phyloP scores from a whole-genome alignment of 164 flowering plant species.

The Dillenia turbinata region DNA sequence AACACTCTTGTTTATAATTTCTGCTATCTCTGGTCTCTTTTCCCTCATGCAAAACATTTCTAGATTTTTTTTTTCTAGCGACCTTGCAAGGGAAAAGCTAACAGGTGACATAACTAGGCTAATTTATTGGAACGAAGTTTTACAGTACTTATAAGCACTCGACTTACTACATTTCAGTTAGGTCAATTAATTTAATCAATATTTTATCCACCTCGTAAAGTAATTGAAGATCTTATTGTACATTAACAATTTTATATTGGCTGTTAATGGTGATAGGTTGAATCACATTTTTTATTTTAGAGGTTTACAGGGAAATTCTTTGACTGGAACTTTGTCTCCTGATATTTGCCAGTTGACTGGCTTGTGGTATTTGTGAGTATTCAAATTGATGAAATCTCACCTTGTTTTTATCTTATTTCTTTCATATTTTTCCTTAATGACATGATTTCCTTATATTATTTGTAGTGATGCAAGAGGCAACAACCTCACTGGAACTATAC shows the following conservation, averaged over 20 bases:
- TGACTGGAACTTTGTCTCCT: slow-evolving; percentile 76
- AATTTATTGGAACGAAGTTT: slow-evolving; percentile 90
- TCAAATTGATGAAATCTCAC: background rate
- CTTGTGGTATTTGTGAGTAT: slow-evolving; percentile 89
- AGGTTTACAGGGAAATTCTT: slow-evolving; percentile 69
- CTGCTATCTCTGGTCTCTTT: no score
- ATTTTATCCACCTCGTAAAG: background rate
- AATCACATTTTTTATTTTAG: slow-evolving; percentile 23
- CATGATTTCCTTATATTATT: no score
- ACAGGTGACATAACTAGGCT: slow-evolving; percentile 85
- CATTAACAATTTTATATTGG: no score
- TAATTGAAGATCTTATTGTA: background rate
- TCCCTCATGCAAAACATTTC: no score
- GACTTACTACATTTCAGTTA: no score
- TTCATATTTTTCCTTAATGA: no score
- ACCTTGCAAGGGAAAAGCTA: slow-evolving; percentile 85
- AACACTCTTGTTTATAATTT: no score
- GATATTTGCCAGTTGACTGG: slow-evolving; percentile 97
- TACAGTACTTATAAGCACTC: slow-evolving; percentile 76
- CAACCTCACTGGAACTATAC: no score
- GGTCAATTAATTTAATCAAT: no score
- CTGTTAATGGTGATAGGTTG: no score
- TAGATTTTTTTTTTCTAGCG: slow-evolving; percentile 39
- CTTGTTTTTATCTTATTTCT: no score
- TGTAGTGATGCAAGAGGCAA: no score